Evolutionary conservation across 2,329 filamentous ascomycete species (phyloP), one percentile per base, ranked within the genome.

Genomic region (Aureobasidium pullulans): DNA sequence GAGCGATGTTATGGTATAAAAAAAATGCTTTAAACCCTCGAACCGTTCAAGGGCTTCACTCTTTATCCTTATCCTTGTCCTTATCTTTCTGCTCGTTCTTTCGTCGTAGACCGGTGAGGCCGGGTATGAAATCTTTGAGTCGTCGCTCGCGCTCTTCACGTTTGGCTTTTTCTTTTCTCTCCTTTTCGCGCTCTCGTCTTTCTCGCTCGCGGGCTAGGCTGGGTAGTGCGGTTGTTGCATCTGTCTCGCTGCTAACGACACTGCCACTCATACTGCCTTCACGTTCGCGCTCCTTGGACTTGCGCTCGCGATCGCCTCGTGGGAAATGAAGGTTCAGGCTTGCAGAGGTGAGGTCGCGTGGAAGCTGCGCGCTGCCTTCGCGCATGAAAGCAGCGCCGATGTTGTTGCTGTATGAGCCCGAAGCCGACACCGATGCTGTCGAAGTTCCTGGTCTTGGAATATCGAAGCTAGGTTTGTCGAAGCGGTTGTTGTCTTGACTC

Each of bases 141-240:
- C 74, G 69, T 39, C 74, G 70, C 61, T 75, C 69, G 40, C 68
- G 72, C n/a, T 68, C 69, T 57, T 73, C 72, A 43, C 70, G 71
- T 23, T 71, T 68, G 44, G 72, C 71, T 43, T 68, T 67, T 54
- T 64, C 64, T 49, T 67, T 62, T 28, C 34, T 47, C 11, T 58
- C 61, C 59, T 73, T 57, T 36, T 62, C 57, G 29, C 62, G 48
- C 39, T 58, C 52, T 31, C 47, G 43, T 36, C 60, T 31, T 31
- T 72, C 69, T 13, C 66, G 65, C 60, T 72, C 69, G 58, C 70
- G 70, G 1, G 39, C 44, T 13, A 61, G 23, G 49, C 63, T 69
- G 6, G 70, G 70, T 19, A 72, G 62, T 4, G 70, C 70, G 1
- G 69, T 72, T 1, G 69, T 66, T 23, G 54, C 59, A 50, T 71